These are phyloP conservation scores for Closterium sp. DNA, from an alignment of 139 green algal genomes.

Conservation along the genomic window DNA sequence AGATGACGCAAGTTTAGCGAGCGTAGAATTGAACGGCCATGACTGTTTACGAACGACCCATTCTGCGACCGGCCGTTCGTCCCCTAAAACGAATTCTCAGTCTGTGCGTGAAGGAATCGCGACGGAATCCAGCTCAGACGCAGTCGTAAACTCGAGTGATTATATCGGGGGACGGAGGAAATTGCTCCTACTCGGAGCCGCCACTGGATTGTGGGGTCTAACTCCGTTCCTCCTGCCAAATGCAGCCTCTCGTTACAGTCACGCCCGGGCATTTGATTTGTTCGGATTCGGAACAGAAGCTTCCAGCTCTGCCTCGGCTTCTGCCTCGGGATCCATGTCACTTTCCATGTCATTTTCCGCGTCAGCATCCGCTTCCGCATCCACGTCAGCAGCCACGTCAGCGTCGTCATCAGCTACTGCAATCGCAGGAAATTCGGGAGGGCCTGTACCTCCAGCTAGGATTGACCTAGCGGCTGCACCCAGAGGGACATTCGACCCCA, in stretches of 20 bases:
- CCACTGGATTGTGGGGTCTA: neutral
- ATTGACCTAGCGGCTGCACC: conserved; percentile 14
- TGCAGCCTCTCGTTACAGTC: neutral
- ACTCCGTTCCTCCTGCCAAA: neutral
- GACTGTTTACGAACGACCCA: neutral
- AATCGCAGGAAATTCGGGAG: neutral
- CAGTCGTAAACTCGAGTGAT: neutral
- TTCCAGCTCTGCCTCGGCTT: neutral
- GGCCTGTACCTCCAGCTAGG: neutral
- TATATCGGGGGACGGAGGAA: neutral
- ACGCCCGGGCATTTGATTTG: neutral
- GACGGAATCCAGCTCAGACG: neutral
- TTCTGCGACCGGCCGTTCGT: neutral
- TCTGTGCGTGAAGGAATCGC: neutral
- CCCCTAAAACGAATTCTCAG: neutral
- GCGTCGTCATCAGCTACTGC: neutral
- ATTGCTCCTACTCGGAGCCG: neutral
- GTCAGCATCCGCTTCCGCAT: conserved; percentile 78
- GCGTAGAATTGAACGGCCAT: neutral
- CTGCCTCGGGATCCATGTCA: conserved; percentile 41
- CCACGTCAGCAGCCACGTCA: conserved; percentile 16
- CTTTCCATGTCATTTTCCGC: conserved; percentile 95
- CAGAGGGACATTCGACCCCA: neutral
- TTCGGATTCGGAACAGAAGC: neutral
- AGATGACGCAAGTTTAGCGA: neutral